Base-by-base conservation (phyloP, 371 early-diverging fungal species). In the Saksenaea vasiformis region DNA sequence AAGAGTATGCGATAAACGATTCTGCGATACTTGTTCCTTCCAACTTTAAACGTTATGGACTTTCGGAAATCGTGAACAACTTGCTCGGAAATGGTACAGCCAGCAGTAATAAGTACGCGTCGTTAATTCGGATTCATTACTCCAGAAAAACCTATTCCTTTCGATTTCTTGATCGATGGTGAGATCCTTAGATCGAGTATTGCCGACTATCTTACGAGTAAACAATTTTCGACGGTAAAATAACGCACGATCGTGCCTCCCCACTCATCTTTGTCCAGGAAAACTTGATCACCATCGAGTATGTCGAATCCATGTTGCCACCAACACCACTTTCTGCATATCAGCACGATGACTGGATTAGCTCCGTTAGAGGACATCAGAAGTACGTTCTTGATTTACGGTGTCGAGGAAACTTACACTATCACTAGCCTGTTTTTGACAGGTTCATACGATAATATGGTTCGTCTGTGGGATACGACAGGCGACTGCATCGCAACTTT, bases 321-420 rank as follows among this genome's bases (percentile, higher is more conserved):
- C 98, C 98, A 15, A 83, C 82, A 17, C 86, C 87, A 22, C 64
- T 92, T 27, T 83, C 90, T 15, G 79, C 91, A 9, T 91, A 84
- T 65, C 86, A 93, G 67, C 95, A 94, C 64, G 96, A 96, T 67
- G 97, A 97, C 73, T 98, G 98, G 98, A 90, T 98, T 64, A 87
- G 92, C 62, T 85, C 90, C 36, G 90, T 96, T 1, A 73, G 83
- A 62, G 60, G 84, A 71, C 44, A 74, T 56, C 38, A 78, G 62
- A 65, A 67, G 71, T 58, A 76, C 39, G 58, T 27, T n/a, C 7
- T 26, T 54, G 24, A n/a, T 31, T 17, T 14, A 39, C 35, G 2
- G 31, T 41, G 14, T 5, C 15, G 28, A 34, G 14, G 51, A 17
- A 56, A 24, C 26, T 17, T 28, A 24, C 1, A 24, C 15, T 56